phyloP scores from a whole-genome alignment of 352 stramenopile species.

The Pythium periplocum region DNA sequence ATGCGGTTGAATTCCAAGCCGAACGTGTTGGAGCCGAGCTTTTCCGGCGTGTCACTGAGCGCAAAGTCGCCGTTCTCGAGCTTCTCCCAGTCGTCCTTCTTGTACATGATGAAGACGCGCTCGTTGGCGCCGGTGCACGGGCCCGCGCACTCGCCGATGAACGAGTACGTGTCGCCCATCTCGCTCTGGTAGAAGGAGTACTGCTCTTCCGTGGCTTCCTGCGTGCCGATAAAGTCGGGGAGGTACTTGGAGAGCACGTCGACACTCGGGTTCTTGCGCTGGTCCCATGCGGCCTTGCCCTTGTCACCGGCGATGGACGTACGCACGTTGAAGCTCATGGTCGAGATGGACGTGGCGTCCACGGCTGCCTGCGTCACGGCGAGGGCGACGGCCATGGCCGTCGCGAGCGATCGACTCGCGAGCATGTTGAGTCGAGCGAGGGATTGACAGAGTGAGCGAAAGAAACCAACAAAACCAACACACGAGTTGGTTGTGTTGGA shows the following conservation, averaged over 20 bases:
- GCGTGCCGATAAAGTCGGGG: slow-evolving; percentile 10
- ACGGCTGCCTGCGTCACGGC: not conserved
- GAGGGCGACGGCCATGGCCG: not conserved
- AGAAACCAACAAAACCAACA: too few species aligned
- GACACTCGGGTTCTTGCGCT: not conserved
- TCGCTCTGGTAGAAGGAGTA: slow-evolving; percentile 1
- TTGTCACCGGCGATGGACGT: slow-evolving; percentile 1
- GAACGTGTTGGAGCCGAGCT: slow-evolving; percentile 12
- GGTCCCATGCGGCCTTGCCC: not conserved
- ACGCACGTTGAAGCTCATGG: slow-evolving; percentile 5
- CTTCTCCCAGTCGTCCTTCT: slow-evolving; percentile 3
- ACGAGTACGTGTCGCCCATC: slow-evolving; percentile 4
- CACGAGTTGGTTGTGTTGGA: too few species aligned
- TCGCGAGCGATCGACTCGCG: not conserved
- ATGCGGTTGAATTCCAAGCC: slow-evolving; percentile 16
- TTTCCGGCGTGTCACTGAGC: not conserved
- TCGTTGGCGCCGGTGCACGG: slow-evolving; percentile 2
- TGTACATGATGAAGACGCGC: slow-evolving; percentile 5
- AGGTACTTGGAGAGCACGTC: not conserved
- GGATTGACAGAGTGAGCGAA: too few species aligned
- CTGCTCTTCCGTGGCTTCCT: slow-evolving; percentile 7
- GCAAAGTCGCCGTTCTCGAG: slow-evolving; percentile 5
- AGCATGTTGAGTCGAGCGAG: not conserved
- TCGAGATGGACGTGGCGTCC: slow-evolving; percentile 19
- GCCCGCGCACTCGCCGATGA: slow-evolving; percentile 5